Evolutionary conservation across 768 basidiomycete genomes (phyloP).

Genomic region (Macrocybe gigantea): DNA sequence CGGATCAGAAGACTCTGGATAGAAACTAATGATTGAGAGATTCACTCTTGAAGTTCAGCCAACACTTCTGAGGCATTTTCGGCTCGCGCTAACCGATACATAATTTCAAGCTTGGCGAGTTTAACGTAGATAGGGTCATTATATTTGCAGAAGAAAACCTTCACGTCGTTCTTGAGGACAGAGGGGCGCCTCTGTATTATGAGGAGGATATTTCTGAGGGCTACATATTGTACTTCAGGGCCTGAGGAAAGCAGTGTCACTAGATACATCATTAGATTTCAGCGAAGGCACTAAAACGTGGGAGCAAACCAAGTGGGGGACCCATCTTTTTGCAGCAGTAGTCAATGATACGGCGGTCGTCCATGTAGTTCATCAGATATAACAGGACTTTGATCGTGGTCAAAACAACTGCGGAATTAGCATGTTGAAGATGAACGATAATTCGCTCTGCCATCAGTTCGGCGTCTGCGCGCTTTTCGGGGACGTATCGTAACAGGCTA

Average conservation of each 20-base stretch:
- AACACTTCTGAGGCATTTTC: constrained; percentile 92
- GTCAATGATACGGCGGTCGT: constrained; percentile 78
- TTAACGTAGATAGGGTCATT: constrained; percentile 99
- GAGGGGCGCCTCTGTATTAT: constrained; percentile 93
- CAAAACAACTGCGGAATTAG: constrained; percentile 98
- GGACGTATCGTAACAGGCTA: constrained; percentile 89
- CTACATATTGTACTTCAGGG: constrained; percentile 98
- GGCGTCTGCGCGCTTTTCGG: constrained; percentile 81
- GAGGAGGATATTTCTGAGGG: constrained; percentile 91
- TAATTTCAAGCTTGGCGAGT: constrained; percentile 96
- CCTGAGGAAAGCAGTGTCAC: constrained; percentile 95
- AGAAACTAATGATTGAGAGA: constrained; percentile 3
- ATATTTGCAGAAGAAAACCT: constrained; percentile 99
- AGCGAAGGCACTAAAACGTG: not conserved
- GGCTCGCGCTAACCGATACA: constrained; percentile 94
- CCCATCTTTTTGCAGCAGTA: constrained; percentile 97
- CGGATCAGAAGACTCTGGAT: not conserved
- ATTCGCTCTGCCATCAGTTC: constrained; percentile 95
- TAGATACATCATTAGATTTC: constrained; percentile 22
- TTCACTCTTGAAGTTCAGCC: constrained; percentile 91
- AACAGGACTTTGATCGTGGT: constrained; percentile 96
- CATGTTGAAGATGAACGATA: constrained; percentile 88
- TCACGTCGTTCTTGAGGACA: constrained; percentile 94
- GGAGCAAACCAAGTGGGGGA: constrained; percentile 78
- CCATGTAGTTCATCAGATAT: constrained; percentile 99